Conservation (phyloP, 1,139 yeast genomes). For the Candida anutae region DNA sequence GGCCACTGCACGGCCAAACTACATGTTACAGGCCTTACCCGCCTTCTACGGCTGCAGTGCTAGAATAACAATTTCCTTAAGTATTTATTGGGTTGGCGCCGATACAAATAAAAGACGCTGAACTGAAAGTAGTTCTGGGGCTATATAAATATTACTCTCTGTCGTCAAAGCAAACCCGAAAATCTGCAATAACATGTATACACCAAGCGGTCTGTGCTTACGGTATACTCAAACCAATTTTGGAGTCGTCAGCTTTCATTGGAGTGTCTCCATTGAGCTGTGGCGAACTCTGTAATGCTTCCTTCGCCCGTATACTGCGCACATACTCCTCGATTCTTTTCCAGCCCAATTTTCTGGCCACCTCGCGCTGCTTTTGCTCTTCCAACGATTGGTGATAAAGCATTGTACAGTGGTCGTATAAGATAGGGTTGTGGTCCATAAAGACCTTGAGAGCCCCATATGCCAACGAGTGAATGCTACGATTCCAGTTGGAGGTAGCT, state of each 20-base stretch:
- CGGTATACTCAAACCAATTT: conserved; percentile 1
- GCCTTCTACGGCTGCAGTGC: no score
- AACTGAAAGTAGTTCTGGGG: no score
- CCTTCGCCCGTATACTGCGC: conserved; percentile 14
- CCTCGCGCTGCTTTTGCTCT: conserved; percentile 55
- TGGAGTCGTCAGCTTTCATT: conserved; percentile 5
- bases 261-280: conserved; percentile 2
- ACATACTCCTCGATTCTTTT: conserved; percentile 62
- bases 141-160: no score
- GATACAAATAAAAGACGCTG: no score
- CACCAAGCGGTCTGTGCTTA: no score
- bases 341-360: conserved; percentile 69
- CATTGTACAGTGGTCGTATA: conserved; percentile 88
- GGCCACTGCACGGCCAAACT: no score
- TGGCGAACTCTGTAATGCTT: conserved; percentile 1
- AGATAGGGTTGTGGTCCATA: conserved; percentile 86
- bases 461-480: conserved; percentile 86
- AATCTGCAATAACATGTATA: no score
- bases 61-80: not conserved
- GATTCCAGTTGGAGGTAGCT: conserved; percentile 67
- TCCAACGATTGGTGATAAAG: conserved; percentile 71
- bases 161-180: no score
- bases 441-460: conserved; percentile 87
- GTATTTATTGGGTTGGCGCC: not conserved
- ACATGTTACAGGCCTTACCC: no score